A percentile compares a stretch with the other conserved stretches of the same genome.
Conservation (phyloP, 768 basidiomycete genomes). For the Agaricus blazei region DNA sequence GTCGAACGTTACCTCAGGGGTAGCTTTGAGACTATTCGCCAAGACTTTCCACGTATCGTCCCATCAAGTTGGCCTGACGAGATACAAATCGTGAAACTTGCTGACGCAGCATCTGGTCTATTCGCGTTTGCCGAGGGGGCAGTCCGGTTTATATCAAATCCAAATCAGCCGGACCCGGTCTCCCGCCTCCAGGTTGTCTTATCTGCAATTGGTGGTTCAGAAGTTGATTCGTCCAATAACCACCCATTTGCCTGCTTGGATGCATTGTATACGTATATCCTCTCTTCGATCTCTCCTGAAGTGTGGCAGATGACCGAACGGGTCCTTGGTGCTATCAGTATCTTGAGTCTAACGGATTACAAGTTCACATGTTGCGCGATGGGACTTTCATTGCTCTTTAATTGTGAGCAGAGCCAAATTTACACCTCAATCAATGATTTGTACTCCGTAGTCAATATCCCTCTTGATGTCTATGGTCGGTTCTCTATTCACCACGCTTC, state of each 20-base stretch:
- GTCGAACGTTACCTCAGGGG: not conserved
- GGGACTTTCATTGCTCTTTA: not conserved
- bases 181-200: not conserved
- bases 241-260: not conserved
- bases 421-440: not conserved
- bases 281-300: not conserved
- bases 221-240: not conserved
- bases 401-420: not conserved
- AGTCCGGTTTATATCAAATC: not conserved
- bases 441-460: not conserved
- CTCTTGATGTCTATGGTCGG: not conserved
- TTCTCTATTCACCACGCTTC: constrained; percentile 25
- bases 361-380: no score
- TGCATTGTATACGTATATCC: not conserved
- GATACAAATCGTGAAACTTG: not conserved
- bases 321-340: not conserved
- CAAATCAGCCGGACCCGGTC: not conserved
- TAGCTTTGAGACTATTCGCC: not conserved
- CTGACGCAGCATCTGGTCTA: not conserved
- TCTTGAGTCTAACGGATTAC: no score
- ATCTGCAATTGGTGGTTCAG: not conserved
- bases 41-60: not conserved
- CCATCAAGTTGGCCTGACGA: not conserved
- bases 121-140: not conserved
- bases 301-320: not conserved